Percentiles rank a stretch among this genome's conserved stretches.
phyloP scores from a whole-genome alignment of 2,329 filamentous ascomycete species.

The Scytalidium lignicola region DNA sequence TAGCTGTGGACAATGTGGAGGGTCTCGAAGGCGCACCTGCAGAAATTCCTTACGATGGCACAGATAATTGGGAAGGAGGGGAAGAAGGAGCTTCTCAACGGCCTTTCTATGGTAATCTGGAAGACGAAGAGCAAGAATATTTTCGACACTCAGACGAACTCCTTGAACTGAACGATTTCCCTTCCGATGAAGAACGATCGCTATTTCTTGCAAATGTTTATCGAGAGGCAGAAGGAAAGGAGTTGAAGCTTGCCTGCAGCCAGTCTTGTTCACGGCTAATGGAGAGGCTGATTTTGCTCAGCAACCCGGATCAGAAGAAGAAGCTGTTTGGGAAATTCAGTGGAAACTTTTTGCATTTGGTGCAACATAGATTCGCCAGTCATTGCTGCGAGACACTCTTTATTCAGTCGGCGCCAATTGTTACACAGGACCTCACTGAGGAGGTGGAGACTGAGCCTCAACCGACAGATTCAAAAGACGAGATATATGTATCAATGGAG shows the following conservation, averaged over 20 bases:
- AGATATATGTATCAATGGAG: slow-evolving; percentile 64
- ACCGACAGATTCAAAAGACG: slow-evolving; percentile 35
- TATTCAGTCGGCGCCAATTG: slow-evolving; percentile 70
- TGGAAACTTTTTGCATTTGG: slow-evolving; percentile 80
- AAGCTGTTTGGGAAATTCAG: slow-evolving; percentile 78
- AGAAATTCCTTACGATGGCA: not conserved
- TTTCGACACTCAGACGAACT: slow-evolving; percentile 86
- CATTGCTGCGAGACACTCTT: slow-evolving; percentile 97
- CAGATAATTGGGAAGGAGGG: slow-evolving; percentile 11
- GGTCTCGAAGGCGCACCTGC: slow-evolving; percentile 3
- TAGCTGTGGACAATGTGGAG: slow-evolving; percentile 14
- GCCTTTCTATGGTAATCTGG: slow-evolving; percentile 84
- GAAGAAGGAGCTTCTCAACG: slow-evolving; percentile 17
- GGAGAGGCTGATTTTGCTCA: slow-evolving; percentile 84
- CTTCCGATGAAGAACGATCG: slow-evolving; percentile 64
- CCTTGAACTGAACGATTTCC: slow-evolving; percentile 86
- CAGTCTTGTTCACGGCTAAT: slow-evolving; percentile 92
- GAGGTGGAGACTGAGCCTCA: not conserved
- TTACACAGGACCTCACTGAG: slow-evolving; percentile 64
- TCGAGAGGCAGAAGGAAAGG: slow-evolving; percentile 82
- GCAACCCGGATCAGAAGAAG: slow-evolving; percentile 76
- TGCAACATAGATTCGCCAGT: slow-evolving; percentile 93
- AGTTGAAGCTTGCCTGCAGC: slow-evolving; percentile 91
- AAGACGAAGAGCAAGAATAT: slow-evolving; percentile 91
- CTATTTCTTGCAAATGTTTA: slow-evolving; percentile 78